A percentile compares a stretch with the other conserved stretches of the same genome.
These are phyloP conservation scores for Aspergillus sp. DNA, from an alignment of 2,329 filamentous ascomycete genomes.

Conservation along the genomic window DNA sequence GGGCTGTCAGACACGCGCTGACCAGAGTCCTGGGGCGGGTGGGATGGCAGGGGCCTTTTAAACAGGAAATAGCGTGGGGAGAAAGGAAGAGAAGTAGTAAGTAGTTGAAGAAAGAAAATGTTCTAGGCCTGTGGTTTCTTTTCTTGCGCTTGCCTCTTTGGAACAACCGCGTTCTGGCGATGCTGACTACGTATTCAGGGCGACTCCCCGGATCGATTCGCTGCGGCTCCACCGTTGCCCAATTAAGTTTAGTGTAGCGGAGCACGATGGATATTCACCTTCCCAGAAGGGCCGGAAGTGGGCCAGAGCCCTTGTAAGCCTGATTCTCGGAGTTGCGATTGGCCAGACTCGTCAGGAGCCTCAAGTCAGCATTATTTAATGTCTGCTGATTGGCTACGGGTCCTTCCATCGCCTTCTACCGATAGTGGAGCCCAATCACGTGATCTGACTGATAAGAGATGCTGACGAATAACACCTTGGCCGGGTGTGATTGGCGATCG, in stretches of 20 bases:
- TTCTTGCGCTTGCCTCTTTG: too few species aligned
- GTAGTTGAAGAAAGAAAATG: too few species aligned
- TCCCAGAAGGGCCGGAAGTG: constrained; percentile 12
- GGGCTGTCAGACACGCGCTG: too few species aligned
- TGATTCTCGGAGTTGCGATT: constrained; percentile 16
- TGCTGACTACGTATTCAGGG: neutral
- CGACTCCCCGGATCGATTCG: constrained; percentile 22
- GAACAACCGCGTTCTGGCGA: too few species aligned
- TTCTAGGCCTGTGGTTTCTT: too few species aligned
- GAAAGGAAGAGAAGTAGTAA: too few species aligned
- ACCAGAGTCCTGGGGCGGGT: too few species aligned
- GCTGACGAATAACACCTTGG: neutral
- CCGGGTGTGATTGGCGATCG: neutral
- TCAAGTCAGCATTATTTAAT: constrained; percentile 13
- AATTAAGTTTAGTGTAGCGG: constrained; percentile 17
- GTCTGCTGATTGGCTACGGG: constrained; percentile 8
- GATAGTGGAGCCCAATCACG: neutral
- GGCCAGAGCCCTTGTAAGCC: constrained; percentile 19
- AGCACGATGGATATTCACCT: constrained; percentile 14
- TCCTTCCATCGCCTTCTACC: neutral
- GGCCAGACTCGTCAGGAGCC: constrained; percentile 3
- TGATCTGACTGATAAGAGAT: neutral
- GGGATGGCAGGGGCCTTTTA: too few species aligned
- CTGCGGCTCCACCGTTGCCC: constrained; percentile 20
- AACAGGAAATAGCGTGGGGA: too few species aligned